Evolutionary conservation across 345 rosid genomes (phyloP).

Genomic region (Syzygium aromaticum): DNA sequence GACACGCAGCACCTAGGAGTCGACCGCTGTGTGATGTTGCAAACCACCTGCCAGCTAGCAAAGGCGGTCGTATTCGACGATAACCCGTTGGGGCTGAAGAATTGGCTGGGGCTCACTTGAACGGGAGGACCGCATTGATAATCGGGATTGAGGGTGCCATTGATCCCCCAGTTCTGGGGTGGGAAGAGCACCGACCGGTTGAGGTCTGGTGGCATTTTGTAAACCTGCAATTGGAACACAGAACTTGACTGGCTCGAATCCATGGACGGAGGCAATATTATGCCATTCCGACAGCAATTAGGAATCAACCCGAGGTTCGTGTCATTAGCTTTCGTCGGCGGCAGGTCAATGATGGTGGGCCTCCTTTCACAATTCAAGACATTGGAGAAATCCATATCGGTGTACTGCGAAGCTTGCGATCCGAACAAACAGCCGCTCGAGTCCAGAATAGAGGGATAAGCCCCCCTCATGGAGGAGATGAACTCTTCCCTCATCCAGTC

Average conservation of each 20-base stretch:
- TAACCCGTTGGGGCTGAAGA: conserved; percentile 52
- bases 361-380: conserved; percentile 76
- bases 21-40: conserved; percentile 64
- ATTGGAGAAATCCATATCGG: conserved; percentile 43
- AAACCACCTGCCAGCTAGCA: conserved; percentile 98
- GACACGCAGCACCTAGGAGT: conserved; percentile 84
- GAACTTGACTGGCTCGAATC: conserved; percentile 73
- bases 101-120: conserved; percentile 65
- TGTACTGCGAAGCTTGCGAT: conserved; percentile 42
- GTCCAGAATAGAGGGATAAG: conserved; percentile 67
- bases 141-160: conserved; percentile 68
- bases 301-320: conserved; percentile 59
- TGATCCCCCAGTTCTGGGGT: conserved; percentile 85
- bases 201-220: conserved; percentile 81
- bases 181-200: conserved; percentile 60
- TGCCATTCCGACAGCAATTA: conserved; percentile 77
- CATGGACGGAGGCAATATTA: conserved; percentile 69
- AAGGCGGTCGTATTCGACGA: conserved; percentile 51
- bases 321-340: conserved; percentile 71
- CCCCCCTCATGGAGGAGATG: conserved; percentile 76
- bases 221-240: conserved; percentile 72
- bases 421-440: conserved; percentile 75
- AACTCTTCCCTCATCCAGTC: conserved; percentile 92
- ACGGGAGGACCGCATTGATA: conserved; percentile 81
- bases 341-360: conserved; percentile 78